Evolutionary conservation across 371 early-diverging fungal genomes (phyloP).

Genomic region (Circinella minor): DNA sequence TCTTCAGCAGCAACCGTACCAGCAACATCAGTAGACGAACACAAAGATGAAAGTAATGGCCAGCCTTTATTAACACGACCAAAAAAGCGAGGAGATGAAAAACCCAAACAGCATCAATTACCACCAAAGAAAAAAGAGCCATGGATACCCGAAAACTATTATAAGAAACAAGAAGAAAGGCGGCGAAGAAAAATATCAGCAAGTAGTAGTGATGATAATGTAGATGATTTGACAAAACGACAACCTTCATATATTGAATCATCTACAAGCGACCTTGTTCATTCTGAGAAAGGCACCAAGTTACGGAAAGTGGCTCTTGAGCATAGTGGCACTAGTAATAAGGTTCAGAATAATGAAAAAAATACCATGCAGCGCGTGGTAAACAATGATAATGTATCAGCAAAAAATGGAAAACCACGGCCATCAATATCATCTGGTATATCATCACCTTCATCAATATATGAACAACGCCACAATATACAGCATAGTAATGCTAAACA

Average conservation of each 20-base stretch:
- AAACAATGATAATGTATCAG: neutral
- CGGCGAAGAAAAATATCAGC: slow-evolving; percentile 2
- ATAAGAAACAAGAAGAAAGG: neutral
- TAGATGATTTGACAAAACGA: neutral
- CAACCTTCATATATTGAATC: neutral
- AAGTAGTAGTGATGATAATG: neutral
- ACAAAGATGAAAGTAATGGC: neutral
- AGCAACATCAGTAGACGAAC: neutral
- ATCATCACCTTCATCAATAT: neutral
- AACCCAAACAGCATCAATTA: neutral
- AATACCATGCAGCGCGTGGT: neutral
- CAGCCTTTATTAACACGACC: neutral
- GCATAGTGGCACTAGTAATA: neutral
- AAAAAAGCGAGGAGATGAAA: neutral
- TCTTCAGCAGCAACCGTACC: neutral
- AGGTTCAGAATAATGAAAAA: neutral
- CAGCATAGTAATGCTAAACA: slow-evolving; percentile 4
- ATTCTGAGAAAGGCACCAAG: neutral
- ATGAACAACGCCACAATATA: neutral
- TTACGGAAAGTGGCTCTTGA: neutral
- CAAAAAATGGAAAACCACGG: neutral
- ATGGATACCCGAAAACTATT: neutral
- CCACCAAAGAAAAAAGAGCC: neutral
- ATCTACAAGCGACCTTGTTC: neutral
- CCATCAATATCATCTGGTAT: slow-evolving; percentile 2